Evolutionary conservation across 306 rosid species (phyloP).

Genomic region (Ormosia semicastrata): DNA sequence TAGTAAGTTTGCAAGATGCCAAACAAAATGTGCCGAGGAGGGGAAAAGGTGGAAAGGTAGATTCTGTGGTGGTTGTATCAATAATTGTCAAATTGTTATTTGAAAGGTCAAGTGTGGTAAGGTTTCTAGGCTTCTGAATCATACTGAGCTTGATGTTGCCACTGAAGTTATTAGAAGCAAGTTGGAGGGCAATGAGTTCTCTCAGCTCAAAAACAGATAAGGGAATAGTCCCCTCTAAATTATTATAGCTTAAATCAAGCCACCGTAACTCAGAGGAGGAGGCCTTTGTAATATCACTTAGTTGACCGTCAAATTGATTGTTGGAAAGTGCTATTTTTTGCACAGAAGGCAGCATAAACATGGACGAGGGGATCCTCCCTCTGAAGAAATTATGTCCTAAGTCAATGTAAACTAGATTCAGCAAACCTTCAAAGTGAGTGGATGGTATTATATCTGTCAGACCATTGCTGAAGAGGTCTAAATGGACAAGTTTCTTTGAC

Average conservation of each 20-base stretch:
- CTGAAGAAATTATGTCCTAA: too few relatives aligned
- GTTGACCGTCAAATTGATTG: too few relatives aligned
- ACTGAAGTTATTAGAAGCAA: conserved; percentile 39
- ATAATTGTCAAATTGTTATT: conserved; percentile 24
- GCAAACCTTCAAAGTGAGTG: too few relatives aligned
- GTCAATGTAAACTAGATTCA: too few relatives aligned
- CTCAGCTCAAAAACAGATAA: background rate
- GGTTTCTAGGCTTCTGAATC: background rate
- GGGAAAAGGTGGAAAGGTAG: background rate
- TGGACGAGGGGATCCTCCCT: too few relatives aligned
- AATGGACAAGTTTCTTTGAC: too few relatives aligned
- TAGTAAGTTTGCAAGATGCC: conserved; percentile 26
- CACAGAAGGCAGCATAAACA: too few relatives aligned
- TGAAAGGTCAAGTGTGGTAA: conserved; percentile 41
- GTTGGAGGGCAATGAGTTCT: background rate
- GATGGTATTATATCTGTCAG: too few relatives aligned
- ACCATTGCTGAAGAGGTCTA: too few relatives aligned
- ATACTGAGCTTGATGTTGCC: background rate
- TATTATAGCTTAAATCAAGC: background rate
- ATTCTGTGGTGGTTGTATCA: accelerated
- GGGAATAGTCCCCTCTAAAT: conserved; percentile 38
- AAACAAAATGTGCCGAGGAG: background rate
- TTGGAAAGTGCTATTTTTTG: too few relatives aligned
- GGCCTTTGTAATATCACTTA: background rate
- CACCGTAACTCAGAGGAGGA: background rate